Conservation (phyloP, 2,329 filamentous ascomycete species). For the Monosporascus sp. region DNA sequence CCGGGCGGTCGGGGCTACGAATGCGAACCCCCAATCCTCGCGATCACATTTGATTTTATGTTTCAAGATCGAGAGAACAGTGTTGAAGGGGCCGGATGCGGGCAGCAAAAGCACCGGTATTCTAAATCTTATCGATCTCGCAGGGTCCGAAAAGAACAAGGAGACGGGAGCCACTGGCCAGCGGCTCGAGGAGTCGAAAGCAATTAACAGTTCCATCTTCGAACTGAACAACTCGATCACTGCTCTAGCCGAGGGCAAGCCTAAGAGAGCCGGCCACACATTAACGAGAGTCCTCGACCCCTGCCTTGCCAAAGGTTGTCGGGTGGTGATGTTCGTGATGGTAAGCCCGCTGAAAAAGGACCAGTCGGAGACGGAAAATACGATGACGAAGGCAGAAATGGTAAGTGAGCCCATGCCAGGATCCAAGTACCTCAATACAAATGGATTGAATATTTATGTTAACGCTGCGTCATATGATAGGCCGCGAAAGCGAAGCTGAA, state of each 20-base stretch:
- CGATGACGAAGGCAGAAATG: conserved; percentile 8
- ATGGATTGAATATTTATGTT: neutral
- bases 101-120: conserved; percentile 79
- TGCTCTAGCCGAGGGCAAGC: conserved; percentile 6
- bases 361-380: conserved; percentile 10
- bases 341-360: conserved; percentile 16
- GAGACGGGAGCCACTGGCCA: conserved; percentile 11
- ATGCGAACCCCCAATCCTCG: conserved; percentile 86
- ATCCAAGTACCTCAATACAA: neutral
- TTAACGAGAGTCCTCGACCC: conserved; percentile 19
- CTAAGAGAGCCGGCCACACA: conserved; percentile 6
- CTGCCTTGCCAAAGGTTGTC: conserved; percentile 16
- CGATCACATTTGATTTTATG: conserved; percentile 94
- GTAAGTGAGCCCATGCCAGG: conserved; percentile 4
- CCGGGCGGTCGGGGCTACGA: conserved; percentile 84
- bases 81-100: conserved; percentile 56
- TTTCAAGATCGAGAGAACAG: conserved; percentile 65
- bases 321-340: conserved; percentile 26
- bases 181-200: conserved; percentile 12
- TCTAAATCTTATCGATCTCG: conserved; percentile 89
- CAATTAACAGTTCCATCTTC: conserved; percentile 19
- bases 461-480: neutral
- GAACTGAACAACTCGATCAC: conserved; percentile 11
- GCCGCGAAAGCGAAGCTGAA: neutral
- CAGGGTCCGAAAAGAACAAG: conserved; percentile 64